These are phyloP conservation scores for Colletotrichum melonis DNA, from an alignment of 2,329 filamentous ascomycete species.

Conservation along the genomic window DNA sequence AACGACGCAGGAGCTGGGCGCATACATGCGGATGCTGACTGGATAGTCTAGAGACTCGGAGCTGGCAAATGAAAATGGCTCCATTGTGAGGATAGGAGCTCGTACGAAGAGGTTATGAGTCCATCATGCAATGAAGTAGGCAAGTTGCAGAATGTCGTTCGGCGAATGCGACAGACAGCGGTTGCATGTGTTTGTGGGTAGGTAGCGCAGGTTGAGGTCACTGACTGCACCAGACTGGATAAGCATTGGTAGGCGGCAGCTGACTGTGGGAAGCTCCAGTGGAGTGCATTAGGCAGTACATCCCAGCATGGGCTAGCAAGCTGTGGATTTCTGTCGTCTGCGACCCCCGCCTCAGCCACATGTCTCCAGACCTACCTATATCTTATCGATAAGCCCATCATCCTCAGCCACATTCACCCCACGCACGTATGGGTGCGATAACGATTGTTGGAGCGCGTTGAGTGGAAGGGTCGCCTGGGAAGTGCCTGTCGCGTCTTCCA, in stretches of 20 bases:
- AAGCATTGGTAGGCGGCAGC: conserved; percentile 12
- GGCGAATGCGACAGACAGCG: conserved; percentile 4
- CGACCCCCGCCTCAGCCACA: conserved; percentile 23
- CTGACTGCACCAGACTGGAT: neutral
- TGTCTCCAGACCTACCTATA: neutral
- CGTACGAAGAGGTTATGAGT: conserved; percentile 1
- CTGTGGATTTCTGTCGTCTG: neutral
- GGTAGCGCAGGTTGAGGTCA: conserved; percentile 1
- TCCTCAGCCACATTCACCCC: conserved; percentile 14
- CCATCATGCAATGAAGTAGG: conserved; percentile 17
- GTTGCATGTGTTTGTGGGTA: conserved; percentile 1
- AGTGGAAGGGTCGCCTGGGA: conserved; percentile 19
- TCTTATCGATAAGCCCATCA: conserved; percentile 15
- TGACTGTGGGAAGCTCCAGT: conserved; percentile 16
- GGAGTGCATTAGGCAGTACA: neutral
- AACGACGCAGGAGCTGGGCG: neutral
- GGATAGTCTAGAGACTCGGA: conserved; percentile 86
- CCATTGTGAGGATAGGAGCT: conserved; percentile 67
- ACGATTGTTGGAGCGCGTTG: conserved; percentile 25
- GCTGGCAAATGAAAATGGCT: conserved; percentile 94
- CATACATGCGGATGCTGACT: conserved; percentile 73
- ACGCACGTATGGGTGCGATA: neutral
- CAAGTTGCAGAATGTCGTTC: neutral
- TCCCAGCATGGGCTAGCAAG: neutral
- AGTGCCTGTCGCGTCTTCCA: conserved; percentile 35